Conservation (phyloP, 139 green algal species). For the Ostreobium quekettii region DNA sequence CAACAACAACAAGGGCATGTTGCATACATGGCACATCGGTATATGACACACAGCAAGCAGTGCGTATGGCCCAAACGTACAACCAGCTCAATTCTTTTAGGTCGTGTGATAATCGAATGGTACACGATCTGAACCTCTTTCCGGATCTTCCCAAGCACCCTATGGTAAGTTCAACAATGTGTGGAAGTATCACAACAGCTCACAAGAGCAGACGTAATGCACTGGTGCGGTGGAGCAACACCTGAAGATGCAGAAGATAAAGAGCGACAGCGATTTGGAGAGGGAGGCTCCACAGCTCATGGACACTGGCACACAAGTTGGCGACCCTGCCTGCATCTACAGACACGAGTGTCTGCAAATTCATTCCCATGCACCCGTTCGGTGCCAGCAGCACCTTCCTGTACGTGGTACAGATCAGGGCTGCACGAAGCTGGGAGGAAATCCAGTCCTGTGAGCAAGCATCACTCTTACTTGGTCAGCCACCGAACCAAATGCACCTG, state of each 20-base stretch:
- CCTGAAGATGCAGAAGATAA: conserved; percentile 77
- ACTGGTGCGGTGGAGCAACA: conserved; percentile 15
- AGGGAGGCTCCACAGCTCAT: conserved; percentile 79
- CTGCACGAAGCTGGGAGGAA: too few relatives aligned
- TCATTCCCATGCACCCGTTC: neutral
- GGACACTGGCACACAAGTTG: conserved; percentile 55
- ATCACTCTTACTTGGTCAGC: too few relatives aligned
- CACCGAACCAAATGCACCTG: too few relatives aligned
- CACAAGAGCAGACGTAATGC: too few relatives aligned
- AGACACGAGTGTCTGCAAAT: conserved; percentile 31
- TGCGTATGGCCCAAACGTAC: neutral
- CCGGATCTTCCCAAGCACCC: neutral
- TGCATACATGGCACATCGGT: too few relatives aligned
- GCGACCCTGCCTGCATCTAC: conserved; percentile 65
- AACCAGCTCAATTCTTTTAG: neutral
- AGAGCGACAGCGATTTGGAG: conserved; percentile 70
- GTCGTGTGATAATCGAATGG: neutral
- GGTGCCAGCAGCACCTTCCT: neutral
- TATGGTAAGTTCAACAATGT: neutral
- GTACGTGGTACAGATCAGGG: too few relatives aligned
- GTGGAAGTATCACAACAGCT: neutral
- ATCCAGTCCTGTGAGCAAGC: too few relatives aligned
- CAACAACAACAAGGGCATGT: too few relatives aligned
- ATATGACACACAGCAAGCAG: too few relatives aligned
- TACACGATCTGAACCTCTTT: neutral